Evolutionary conservation across 805 yeast genomes (phyloP).

Genomic region (Ogataea thermomethanolica): DNA sequence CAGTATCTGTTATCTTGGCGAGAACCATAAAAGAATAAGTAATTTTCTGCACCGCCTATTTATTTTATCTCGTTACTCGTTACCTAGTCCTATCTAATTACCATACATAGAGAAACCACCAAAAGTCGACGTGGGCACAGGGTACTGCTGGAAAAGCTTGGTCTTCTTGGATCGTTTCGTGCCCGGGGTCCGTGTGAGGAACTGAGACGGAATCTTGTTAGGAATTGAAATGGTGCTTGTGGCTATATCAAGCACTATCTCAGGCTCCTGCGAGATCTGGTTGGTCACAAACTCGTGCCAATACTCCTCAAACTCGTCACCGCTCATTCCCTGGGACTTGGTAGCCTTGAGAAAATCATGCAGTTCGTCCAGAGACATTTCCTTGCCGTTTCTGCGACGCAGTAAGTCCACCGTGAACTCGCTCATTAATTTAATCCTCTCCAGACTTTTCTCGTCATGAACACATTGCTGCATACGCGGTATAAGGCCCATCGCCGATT

Average conservation of each 20-base stretch:
- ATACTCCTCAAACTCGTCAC: conserved; percentile 68
- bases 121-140: conserved; percentile 18
- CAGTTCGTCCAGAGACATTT: conserved; percentile 66
- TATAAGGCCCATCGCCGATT: conserved; percentile 50
- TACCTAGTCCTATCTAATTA: conserved; percentile 10
- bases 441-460: conserved; percentile 69
- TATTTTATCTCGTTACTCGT: conserved; percentile 5
- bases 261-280: conserved; percentile 48
- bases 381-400: conserved; percentile 63
- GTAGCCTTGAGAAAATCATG: conserved; percentile 58
- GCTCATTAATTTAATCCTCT: conserved; percentile 61
- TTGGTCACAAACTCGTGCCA: conserved; percentile 59
- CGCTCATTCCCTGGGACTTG: conserved; percentile 40
- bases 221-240: conserved; percentile 25
- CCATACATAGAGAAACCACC: conserved; percentile 12
- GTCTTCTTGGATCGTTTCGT: conserved; percentile 30
- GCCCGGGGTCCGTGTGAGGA: conserved; percentile 23
- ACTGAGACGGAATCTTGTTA: conserved; percentile 19
- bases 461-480: conserved; percentile 66
- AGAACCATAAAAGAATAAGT: conserved; percentile 2
- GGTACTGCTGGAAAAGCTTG: conserved; percentile 54
- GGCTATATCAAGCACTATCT: conserved; percentile 61
- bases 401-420: conserved; percentile 63
- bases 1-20: conserved; percentile 5
- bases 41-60: conserved; percentile 3